Base-by-base conservation (phyloP, 75 land plant species). In the Picea glauca region DNA sequence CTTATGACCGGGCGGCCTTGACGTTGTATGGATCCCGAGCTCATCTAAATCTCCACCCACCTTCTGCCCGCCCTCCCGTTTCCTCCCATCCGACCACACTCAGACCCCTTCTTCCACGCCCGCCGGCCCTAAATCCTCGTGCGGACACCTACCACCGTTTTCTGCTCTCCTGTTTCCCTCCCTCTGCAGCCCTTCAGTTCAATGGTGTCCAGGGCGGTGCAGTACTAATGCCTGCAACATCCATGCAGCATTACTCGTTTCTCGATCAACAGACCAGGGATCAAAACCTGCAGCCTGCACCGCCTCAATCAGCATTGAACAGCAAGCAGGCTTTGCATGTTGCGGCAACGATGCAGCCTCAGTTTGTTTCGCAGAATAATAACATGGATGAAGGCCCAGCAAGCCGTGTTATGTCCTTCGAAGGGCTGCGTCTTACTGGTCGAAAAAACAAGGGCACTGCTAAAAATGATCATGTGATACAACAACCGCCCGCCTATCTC, bases 1-100 rank as follows among this genome's bases (percentile, higher is more conserved):
- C 93, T 1, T 91, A 90, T 72, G 93, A 92, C 63, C 75, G 78
- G 13, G 92, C 92, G 2, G 92, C 93, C 40, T 76, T 86, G 50
- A 64, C 80, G 20, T 82, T 90, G 78, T 88, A 88, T 54, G 93
- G 91, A 30, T 61, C 83, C 13, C 80, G 83, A 21, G 93, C 93
- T 13, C 88, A 80, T 70, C 83, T 91, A 62, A 91, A 91, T 62
- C 83, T 91, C 46, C 89, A 43, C 13, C 74, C 54, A 38, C 74
- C 74, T 1, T 0, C 43, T n/a, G 26, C 17, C 3, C 56, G 20
- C 18, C 74, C 74, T 0, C n/a, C 54, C 0, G 40, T 46, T 3
- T 3, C 56, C 23, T 18, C 40, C 2, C 20, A 12, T 0, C 17
- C 70, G 0, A n/a, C 74, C 26, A 9, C 50, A 20, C 74, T 70